phyloP scores from a whole-genome alignment of 371 early-diverging fungal genomes.

The Lichtheimia hyalospora region DNA sequence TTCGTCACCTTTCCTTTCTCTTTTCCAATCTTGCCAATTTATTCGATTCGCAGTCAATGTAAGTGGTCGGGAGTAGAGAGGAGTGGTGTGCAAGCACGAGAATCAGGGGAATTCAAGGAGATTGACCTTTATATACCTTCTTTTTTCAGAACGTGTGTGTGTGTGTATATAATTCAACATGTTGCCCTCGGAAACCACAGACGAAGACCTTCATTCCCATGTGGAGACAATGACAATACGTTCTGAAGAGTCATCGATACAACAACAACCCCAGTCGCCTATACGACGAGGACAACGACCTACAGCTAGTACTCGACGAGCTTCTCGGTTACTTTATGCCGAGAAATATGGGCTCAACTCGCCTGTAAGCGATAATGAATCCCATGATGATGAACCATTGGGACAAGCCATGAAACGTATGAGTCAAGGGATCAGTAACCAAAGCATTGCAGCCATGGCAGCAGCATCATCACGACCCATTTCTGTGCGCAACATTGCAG shows the following conservation, averaged over 20 bases:
- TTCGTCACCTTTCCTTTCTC: not conserved
- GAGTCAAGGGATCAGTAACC: constrained; percentile 4
- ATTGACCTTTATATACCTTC: too few species aligned
- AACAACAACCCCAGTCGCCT: constrained; percentile 1
- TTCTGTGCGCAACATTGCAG: constrained; percentile 19
- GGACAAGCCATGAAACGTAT: not conserved
- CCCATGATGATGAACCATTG: constrained; percentile 23
- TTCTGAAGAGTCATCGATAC: constrained; percentile 12
- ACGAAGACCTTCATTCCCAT: constrained; percentile 6
- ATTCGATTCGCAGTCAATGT: too few species aligned
- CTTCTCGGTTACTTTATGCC: constrained; percentile 12
- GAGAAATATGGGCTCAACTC: constrained; percentile 25
- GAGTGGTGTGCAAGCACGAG: not conserved
- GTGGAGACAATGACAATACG: constrained; percentile 1
- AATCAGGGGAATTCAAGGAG: not conserved
- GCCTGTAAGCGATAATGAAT: constrained; percentile 10
- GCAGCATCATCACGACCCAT: constrained; percentile 9
- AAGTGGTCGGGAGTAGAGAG: not conserved
- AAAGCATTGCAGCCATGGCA: not conserved
- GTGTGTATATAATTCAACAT: not conserved
- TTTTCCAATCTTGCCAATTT: not conserved
- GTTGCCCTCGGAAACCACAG: constrained; percentile 4
- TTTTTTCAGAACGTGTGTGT: not conserved
- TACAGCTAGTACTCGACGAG: constrained; percentile 12
- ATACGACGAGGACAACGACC: constrained; percentile 2